These are phyloP conservation scores for Solanum pinnatisectum DNA, from an alignment of 257 asterid species.

Conservation along the genomic window DNA sequence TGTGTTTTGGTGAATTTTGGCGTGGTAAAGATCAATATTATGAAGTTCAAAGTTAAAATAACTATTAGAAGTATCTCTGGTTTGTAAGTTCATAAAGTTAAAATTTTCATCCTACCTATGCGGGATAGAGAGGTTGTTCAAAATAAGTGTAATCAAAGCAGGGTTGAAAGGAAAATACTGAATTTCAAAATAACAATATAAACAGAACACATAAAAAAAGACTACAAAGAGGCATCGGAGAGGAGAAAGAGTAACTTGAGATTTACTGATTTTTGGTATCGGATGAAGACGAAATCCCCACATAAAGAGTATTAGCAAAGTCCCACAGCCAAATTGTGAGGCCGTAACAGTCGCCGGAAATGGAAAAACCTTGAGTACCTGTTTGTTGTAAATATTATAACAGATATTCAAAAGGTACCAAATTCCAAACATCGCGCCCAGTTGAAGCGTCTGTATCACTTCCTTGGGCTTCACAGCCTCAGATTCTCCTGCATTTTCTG, in stretches of 20 bases:
- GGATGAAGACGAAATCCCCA: conserved; percentile 71
- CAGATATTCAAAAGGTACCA: conserved; percentile 76
- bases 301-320: conserved; percentile 43
- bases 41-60: background rate
- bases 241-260: conserved; percentile 38
- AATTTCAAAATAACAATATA: background rate
- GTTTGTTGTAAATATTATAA: conserved; percentile 88
- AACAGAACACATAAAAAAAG: background rate
- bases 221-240: background rate
- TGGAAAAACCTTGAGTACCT: conserved; percentile 75
- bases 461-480: conserved; percentile 6
- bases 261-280: conserved; percentile 47
- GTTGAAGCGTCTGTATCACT: conserved; percentile 27
- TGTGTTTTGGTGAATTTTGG: background rate
- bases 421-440: conserved; percentile 59
- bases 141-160: background rate
- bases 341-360: conserved; percentile 78
- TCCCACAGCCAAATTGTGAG: conserved; percentile 80
- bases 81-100: background rate
- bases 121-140: background rate
- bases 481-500: conserved; percentile 21
- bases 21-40: background rate
- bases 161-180: background rate
- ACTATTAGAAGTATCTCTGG: background rate
- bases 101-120: too few relatives aligned